A percentile compares a stretch with the other conserved stretches of the same genome.
These are phyloP conservation scores for Boletus huronensis DNA, from an alignment of 768 basidiomycete species.

Conservation along the genomic window DNA sequence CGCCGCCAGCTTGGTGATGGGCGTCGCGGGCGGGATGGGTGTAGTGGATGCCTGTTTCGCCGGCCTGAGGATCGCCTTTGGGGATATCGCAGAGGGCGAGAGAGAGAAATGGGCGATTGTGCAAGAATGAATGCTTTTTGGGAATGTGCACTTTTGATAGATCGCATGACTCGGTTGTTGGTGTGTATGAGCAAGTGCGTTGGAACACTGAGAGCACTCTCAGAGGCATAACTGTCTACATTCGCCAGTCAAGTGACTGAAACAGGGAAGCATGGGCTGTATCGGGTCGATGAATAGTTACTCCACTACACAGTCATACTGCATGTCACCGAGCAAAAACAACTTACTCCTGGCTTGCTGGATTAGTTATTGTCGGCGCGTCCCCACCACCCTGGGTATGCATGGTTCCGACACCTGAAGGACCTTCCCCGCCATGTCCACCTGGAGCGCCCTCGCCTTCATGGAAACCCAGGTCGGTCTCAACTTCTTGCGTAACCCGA, in stretches of 20 bases:
- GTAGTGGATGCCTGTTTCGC: conserved; percentile 81
- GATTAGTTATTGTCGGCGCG: neutral
- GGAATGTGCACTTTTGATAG: neutral
- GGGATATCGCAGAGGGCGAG: conserved; percentile 43
- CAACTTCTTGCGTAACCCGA: too few species aligned
- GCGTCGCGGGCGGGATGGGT: conserved; percentile 80
- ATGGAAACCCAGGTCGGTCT: neutral
- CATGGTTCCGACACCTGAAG: neutral
- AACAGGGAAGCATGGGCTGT: neutral
- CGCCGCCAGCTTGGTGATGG: conserved; percentile 91
- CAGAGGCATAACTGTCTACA: neutral
- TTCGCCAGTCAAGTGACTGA: neutral
- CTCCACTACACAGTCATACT: neutral
- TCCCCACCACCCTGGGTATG: neutral
- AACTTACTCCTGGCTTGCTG: neutral
- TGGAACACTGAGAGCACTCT: neutral
- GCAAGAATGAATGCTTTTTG: conserved; percentile 19
- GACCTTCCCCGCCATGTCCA: neutral
- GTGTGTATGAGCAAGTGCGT: neutral
- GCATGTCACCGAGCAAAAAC: neutral
- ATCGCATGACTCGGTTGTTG: neutral
- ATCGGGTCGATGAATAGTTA: neutral
- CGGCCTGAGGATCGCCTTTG: conserved; percentile 72
- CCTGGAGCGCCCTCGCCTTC: neutral
- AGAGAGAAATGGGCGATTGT: conserved; percentile 28